Evolutionary conservation across 2,329 filamentous ascomycete genomes (phyloP).

Genomic region (Sclerotinia nivalis): DNA sequence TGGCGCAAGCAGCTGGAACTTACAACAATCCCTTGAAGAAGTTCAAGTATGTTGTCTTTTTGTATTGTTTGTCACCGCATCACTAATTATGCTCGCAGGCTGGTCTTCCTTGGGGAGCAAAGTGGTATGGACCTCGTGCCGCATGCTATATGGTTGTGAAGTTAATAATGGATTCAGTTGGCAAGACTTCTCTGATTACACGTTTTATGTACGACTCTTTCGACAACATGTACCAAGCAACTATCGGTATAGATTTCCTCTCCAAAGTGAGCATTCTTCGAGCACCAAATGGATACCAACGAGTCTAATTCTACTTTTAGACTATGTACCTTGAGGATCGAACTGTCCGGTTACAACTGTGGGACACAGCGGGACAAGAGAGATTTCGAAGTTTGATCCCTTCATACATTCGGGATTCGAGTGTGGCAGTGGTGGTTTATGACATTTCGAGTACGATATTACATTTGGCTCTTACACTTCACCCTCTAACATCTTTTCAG

Average conservation of each 20-base stretch:
- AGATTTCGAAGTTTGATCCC: conserved; percentile 96
- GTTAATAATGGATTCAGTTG: conserved; percentile 61
- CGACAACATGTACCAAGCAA: conserved; percentile 99
- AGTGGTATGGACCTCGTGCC: conserved; percentile 68
- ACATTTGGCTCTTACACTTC: background rate
- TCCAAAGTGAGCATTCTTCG: conserved; percentile 71
- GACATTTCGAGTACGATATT: conserved; percentile 80
- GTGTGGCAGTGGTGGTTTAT: conserved; percentile 97
- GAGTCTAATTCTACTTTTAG: conserved; percentile 47
- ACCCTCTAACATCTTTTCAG: conserved; percentile 46
- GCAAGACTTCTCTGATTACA: conserved; percentile 97
- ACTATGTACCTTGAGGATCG: conserved; percentile 99
- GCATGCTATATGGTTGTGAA: background rate
- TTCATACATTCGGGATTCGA: conserved; percentile 97
- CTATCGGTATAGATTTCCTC: conserved; percentile 98
- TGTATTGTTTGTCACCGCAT: background rate
- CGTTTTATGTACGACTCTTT: conserved; percentile 99
- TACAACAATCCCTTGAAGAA: conserved; percentile 99
- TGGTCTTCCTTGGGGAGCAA: conserved; percentile 97
- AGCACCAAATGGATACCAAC: conserved; percentile 14
- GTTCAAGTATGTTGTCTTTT: conserved; percentile 74
- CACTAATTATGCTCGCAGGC: conserved; percentile 52
- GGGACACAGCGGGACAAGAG: conserved; percentile 98
- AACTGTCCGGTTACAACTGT: conserved; percentile 94
- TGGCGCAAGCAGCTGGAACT: conserved; percentile 82